Evolutionary conservation across 441 rosid genomes (phyloP), one percentile per base, ranked within the genome.

Genomic region (Jatropha multifida): DNA sequence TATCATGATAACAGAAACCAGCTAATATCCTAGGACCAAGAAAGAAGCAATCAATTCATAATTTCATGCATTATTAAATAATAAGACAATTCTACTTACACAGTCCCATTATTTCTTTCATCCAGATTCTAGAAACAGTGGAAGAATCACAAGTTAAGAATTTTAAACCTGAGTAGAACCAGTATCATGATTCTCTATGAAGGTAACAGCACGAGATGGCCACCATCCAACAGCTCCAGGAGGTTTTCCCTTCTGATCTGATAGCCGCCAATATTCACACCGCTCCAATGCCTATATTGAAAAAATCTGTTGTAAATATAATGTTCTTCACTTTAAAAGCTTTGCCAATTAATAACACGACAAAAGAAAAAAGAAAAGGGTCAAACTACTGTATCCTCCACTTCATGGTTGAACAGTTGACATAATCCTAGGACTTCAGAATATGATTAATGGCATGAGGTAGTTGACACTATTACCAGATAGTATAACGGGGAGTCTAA

Each of bases 181-280:
- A 79, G 99, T 95, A 79, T 95, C 98, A 48, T 95, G 98, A 86
- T 95, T 95, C 89, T 93, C 99, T 23, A 95, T 83, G 78, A 95
- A 95, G 77, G 97, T 95, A 74, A 95, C 94, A 81, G 98, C 97
- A 81, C 99, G 98, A 84, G 99, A 95, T 20, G 98, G 99, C 99
- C 99, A 95, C 99, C 98, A 95, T 75, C 99, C 99, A 69, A 95
- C 86, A 73, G 93, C 95, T 77, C 99, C 98, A 23, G 98, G 96
- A 82, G 98, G 98, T 83, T 89, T 92, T 80, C 96, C 97, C 79
- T 88, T 89, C 82, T 81, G 80, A 78, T 95, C 98, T 38, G 98
- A 88, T 81, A 95, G 84, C 82, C 98, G 88, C 99, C 99, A 93
- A 74, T 92, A 93, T 77, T 95, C 99, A 76, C 98, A 86, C 83